Base-by-base conservation (phyloP, 139 green algal species). In the Chlorella sp. region DNA sequence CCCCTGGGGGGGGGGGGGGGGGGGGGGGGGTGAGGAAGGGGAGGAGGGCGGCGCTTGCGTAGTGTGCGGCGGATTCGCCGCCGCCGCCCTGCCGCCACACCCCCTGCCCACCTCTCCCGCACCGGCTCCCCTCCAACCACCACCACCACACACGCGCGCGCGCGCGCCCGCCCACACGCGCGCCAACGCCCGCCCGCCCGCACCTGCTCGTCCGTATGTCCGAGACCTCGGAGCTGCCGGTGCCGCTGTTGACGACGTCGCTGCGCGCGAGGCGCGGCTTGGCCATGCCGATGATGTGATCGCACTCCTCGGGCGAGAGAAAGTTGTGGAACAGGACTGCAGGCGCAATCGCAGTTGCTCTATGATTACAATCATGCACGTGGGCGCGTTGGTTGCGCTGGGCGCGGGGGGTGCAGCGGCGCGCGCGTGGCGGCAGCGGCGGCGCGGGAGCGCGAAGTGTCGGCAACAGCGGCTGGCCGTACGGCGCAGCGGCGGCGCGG, bases 231-330 rank as follows among this genome's bases (percentile, higher is more conserved):
- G 40, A 67, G 50, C 73, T 35, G 33, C 84, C 84, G 11, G 73
- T 80, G 45, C 40, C 14, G 31, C 71, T 74, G 53, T 82, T 67
- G 12, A 89, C 84, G 55, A 90, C 85, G n/a, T 77, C 79, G 5
- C 29, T 64, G 29, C 78, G 78, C 41, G 21, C 55, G 56, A 87
- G 64, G 38, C 69, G 53, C 3, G 73, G 71, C 43, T 78, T 33
- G 41, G 82, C 78, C 46, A 43, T 43, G 31, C 31, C 59, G 43
- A 71, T 40, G 29, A 71, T 71, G 42, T 71, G 64, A 29, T 71
- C 64, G 64, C 64, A 71, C 21, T 71, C 64, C 2, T 38, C 64
- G 40, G 33, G n/a, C 31, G 42, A 59, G 1, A 76, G 70, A 35
- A 86, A 82, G 65, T 74, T 80, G 48, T 83, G 75, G 42, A 82